Base-by-base conservation (phyloP, 306 rosid species). In the Prunus dulcis region DNA sequence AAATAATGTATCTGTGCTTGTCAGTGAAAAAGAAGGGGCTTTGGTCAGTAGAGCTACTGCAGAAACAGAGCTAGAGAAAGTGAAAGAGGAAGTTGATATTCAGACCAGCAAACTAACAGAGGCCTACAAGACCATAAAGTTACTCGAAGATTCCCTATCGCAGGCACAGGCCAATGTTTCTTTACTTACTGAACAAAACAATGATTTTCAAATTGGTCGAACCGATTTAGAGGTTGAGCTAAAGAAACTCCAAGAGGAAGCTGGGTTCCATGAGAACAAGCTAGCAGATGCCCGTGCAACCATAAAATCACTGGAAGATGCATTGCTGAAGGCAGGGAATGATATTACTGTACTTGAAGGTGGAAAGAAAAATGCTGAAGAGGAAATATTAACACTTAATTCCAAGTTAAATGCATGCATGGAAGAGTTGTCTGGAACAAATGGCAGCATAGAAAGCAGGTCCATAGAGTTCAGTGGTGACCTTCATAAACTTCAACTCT, bases 231-330 rank as follows among this genome's bases (percentile, higher is more conserved):
- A 91, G 84, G 85, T 52, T 78, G 92, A 95, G 82, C 81, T 89
- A 79, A 89, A 84, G 88, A 82, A 80, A 77, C 82, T 90, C 84
- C 91, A 79, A 81, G 97, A 84, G 63, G 97, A 95, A 83, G 88
- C 82, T 64, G 78, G 20, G 53, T 66, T 84, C 68, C 87, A 85
- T 64, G 87, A 81, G 38, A 79, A 81, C 85, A 80, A 92, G 79
- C 81, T 88, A 74, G 81, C 58, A 78, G 92, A 80, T 78, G 83
- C 93, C 51, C 63, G 60, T 71, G 80, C 78, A 78, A 84, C 84
- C 30, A 85, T 80, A 80, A 87, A 84, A 75, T 83, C 88, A 52
- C 79, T 91, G 79, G 93, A 91, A 85, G 93, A 87, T 81, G 87
- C 88, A n/a, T 64, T 91, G 74, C 63, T 69, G 79, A 87, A 85